Percentiles rank a stretch among this genome's conserved stretches.
Conservation (phyloP, 371 early-diverging fungal species). For the Chytridium lagenaria region DNA sequence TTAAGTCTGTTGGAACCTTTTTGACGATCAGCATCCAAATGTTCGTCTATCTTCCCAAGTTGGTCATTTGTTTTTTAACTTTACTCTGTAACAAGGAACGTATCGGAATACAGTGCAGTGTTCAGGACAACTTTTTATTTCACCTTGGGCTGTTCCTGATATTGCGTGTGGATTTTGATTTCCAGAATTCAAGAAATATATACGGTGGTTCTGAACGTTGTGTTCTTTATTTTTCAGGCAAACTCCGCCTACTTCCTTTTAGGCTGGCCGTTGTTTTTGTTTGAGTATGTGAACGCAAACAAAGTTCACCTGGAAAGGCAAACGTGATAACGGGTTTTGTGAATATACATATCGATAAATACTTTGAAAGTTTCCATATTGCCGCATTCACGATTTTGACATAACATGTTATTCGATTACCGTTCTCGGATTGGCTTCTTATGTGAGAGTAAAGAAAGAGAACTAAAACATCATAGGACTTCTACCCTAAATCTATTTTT, state of each 20-base stretch:
- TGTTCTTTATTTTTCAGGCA: constrained; percentile 20
- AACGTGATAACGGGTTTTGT: constrained; percentile 84
- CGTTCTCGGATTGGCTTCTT: constrained; percentile 40
- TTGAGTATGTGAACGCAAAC: constrained; percentile 48
- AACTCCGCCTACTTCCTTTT: constrained; percentile 41
- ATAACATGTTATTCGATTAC: constrained; percentile 63
- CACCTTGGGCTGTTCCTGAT: constrained; percentile 59
- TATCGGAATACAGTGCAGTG: constrained; percentile 94
- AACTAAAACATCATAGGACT: not conserved
- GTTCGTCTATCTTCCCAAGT: constrained; percentile 23
- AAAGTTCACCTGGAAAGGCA: constrained; percentile 65
- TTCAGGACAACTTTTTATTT: constrained; percentile 99
- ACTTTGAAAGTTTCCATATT: constrained; percentile 59
- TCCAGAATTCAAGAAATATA: constrained; percentile 32
- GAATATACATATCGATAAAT: constrained; percentile 73
- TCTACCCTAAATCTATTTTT: no score
- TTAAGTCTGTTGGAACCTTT: constrained; percentile 75
- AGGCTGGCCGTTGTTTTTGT: constrained; percentile 77
- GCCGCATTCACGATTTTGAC: constrained; percentile 58
- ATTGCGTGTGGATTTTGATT: not conserved
- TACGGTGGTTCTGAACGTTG: constrained; percentile 25
- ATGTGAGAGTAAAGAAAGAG: not conserved
- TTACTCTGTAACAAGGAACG: constrained; percentile 73
- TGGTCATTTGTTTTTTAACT: not conserved
- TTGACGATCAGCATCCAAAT: constrained; percentile 78